Conservation (phyloP, 345 rosid genomes). For the Crucihimalaya himalaica region DNA sequence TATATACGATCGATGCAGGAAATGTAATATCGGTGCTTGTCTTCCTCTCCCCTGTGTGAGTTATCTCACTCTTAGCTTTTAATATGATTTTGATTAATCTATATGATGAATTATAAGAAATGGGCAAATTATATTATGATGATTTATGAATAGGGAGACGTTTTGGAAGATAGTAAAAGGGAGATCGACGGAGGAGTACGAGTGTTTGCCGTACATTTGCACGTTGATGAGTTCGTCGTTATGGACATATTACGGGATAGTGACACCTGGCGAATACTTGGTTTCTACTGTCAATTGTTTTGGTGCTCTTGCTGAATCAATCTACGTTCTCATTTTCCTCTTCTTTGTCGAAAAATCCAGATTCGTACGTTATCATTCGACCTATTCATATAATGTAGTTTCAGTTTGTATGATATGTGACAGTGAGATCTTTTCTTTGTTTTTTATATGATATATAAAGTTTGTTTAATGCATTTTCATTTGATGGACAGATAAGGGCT, state of each 20-base stretch:
- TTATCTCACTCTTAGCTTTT: not conserved
- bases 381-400: not conserved
- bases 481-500: slow-evolving; percentile 21
- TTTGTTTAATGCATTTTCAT: slow-evolving; percentile 8
- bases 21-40: slow-evolving; percentile 68
- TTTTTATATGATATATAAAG: not conserved
- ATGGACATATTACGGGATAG: slow-evolving; percentile 86
- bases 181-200: slow-evolving; percentile 66
- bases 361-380: slow-evolving; percentile 36
- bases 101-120: not conserved
- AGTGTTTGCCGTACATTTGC: slow-evolving; percentile 74
- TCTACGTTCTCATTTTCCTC: slow-evolving; percentile 56
- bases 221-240: slow-evolving; percentile 59
- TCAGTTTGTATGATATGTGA: not conserved
- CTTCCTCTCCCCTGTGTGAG: slow-evolving; percentile 81
- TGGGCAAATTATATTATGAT: not conserved
- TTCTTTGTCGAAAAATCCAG: slow-evolving; percentile 46
- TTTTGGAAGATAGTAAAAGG: slow-evolving; percentile 55
- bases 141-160: slow-evolving; percentile 45
- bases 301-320: slow-evolving; percentile 60
- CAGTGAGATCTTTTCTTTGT: slow-evolving; percentile 7
- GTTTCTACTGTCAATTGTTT: slow-evolving; percentile 76
- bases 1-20: slow-evolving; percentile 49
- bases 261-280: slow-evolving; percentile 64
- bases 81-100: not conserved